A percentile compares a stretch with the other conserved stretches of the same genome.
phyloP scores from a whole-genome alignment of 106 monocot genomes.

The Triglochin maritima region DNA sequence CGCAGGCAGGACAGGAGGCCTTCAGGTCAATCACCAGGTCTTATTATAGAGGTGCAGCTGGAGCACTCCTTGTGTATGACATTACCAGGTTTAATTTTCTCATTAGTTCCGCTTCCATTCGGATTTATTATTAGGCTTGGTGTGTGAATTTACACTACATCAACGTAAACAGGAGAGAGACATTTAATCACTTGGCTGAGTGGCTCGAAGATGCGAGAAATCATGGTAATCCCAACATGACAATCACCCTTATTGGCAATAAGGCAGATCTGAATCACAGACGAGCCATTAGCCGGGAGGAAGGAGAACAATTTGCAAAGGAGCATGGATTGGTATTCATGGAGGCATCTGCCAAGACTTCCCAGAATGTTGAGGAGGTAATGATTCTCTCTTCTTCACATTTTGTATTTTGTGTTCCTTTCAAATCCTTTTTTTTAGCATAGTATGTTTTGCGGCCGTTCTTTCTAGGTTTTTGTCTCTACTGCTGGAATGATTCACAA shows the following conservation, averaged over 20 bases:
- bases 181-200: conserved; percentile 7
- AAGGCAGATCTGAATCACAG: conserved; percentile 7
- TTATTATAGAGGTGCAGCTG: conserved; percentile 7
- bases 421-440: background rate
- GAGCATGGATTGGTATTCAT: conserved; percentile 9
- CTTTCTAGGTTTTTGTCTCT: conserved; percentile 1
- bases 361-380: conserved; percentile 15
- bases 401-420: background rate
- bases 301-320: conserved; percentile 8
- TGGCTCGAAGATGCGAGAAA: conserved; percentile 8
- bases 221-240: conserved; percentile 10
- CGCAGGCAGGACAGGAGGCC: conserved; percentile 3
- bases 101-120: background rate
- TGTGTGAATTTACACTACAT: no score
- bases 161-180: conserved; percentile 2
- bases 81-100: conserved; percentile 3
- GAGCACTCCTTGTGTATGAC: background rate
- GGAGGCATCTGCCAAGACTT: conserved; percentile 11
- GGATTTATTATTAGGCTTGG: no score
- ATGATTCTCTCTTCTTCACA: no score
- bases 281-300: conserved; percentile 5
- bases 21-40: conserved; percentile 5
- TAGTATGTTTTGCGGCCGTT: background rate
- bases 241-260: conserved; percentile 5
- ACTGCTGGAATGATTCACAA: background rate